Base-by-base conservation (phyloP, 352 stramenopile genomes). In the Phytopythium montanum region DNA sequence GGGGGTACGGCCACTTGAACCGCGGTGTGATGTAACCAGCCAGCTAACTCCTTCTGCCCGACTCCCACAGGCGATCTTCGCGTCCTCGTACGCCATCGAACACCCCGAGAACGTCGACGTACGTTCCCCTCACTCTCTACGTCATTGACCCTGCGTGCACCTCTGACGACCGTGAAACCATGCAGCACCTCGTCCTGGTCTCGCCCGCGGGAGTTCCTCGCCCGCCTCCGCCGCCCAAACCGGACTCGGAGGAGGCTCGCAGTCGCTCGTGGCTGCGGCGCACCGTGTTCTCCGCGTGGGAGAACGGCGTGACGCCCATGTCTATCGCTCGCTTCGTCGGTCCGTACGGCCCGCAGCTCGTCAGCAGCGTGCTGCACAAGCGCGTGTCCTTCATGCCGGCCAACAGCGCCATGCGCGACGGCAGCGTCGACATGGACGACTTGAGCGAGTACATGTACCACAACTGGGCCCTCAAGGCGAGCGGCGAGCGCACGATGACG, bases 381-480 rank as follows among this genome's bases (percentile, higher is more conserved):
- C 85, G 85, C 38, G 79, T 88, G 19, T 90, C 69, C n/a, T 92
- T 88, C 60, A 92, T 91, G 77, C 83, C 78, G 1, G 66, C 78
- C 25, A 76, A 65, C 16, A 93, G 84, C 45, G 79, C 83, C 16
- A 72, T 95, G 61, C 81, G 85, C 44, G 74, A 83, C 26, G 85
- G 85, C 14, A 72, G 72, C 31, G 68, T 93, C 12, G 66, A 92
- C 45, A 51, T 90, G 13, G 62, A 72, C 5, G 76, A 91, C 38
- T 54, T 95, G 31, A 74, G 62, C 50, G 80, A 89, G 53, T 95
- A 95, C 65, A 73, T 90, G 39, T 95, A 95, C 65, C 70, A 95
- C 70, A 95, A 93, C 66, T 92, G 81, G 85, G 85, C 85, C 2
- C 72, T 92, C 12, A 91, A 93, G 45, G 61, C 79, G 0, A 91